Conservation (phyloP, 2,329 filamentous ascomycete species). For the Clonostachys sp. region DNA sequence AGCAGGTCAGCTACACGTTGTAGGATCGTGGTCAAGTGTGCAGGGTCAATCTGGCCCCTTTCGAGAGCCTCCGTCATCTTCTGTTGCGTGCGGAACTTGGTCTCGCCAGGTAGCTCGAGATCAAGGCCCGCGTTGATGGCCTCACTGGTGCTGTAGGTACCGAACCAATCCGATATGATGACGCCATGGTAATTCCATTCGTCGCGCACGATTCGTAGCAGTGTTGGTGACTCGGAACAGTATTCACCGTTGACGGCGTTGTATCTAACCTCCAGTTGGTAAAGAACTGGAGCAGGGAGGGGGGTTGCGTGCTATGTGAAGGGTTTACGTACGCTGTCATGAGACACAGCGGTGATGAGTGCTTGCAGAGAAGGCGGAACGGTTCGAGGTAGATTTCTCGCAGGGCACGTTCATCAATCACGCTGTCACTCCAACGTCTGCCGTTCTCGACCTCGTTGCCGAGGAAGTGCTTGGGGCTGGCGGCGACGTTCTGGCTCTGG, state of each 20-base stretch:
- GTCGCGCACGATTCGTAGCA: slow-evolving; percentile 4
- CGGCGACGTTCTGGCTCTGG: slow-evolving; percentile 38
- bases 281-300: too few species aligned
- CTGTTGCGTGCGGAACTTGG: slow-evolving; percentile 13
- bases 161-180: slow-evolving; percentile 42
- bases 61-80: slow-evolving; percentile 15
- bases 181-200: slow-evolving; percentile 39
- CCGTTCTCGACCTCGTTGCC: slow-evolving; percentile 32
- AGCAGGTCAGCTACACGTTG: too few species aligned
- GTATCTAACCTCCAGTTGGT: too few species aligned
- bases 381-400: slow-evolving; percentile 35
- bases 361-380: slow-evolving; percentile 35
- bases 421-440: slow-evolving; percentile 17
- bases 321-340: slow-evolving; percentile 24
- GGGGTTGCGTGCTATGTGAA: too few species aligned
- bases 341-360: slow-evolving; percentile 32
- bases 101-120: slow-evolving; percentile 28
- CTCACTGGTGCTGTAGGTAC: slow-evolving; percentile 22
- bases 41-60: slow-evolving; percentile 6
- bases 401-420: slow-evolving; percentile 18
- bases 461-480: slow-evolving; percentile 41
- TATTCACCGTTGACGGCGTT: too few species aligned
- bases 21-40: too few species aligned
- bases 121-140: slow-evolving; percentile 21
- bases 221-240: too few species aligned